phyloP scores from a whole-genome alignment of 257 asterid genomes.

The Pogostemon cablin region DNA sequence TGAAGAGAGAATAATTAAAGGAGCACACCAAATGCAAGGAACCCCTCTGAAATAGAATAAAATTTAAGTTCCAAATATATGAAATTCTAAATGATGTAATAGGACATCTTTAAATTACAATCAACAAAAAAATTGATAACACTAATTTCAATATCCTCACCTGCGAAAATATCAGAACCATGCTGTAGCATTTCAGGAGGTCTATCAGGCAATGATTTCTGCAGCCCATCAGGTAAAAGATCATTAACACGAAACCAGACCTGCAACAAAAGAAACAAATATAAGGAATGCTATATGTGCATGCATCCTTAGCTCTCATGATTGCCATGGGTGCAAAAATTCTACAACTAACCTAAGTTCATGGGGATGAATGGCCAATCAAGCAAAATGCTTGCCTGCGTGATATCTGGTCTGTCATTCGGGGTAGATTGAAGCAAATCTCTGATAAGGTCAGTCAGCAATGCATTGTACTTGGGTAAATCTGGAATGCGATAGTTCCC shows the following conservation, averaged over 20 bases:
- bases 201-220: slow-evolving; percentile 82
- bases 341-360: slow-evolving; percentile 85
- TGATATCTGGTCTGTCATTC: slow-evolving; percentile 90
- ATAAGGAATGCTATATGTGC: slow-evolving; percentile 40
- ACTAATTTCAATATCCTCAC: slow-evolving; percentile 41
- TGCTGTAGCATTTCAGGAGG: slow-evolving; percentile 73
- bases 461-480: slow-evolving; percentile 75
- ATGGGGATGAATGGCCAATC: slow-evolving; percentile 91
- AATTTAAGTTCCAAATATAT: slow-evolving; percentile 17
- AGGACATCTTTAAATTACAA: slow-evolving; percentile 12
- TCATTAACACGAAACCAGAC: slow-evolving; percentile 95
- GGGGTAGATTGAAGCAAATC: slow-evolving; percentile 93
- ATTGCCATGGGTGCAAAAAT: slow-evolving; percentile 56
- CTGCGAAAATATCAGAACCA: slow-evolving; percentile 57
- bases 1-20: slow-evolving; percentile 37
- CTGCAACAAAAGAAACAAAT: slow-evolving; percentile 48
- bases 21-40: slow-evolving; percentile 14
- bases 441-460: slow-evolving; percentile 69
- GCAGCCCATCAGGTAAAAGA: slow-evolving; percentile 76
- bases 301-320: slow-evolving; percentile 55
- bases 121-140: neutral
- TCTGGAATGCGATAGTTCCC: slow-evolving; percentile 97
- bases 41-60: neutral
- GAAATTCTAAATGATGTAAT: neutral
- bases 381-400: slow-evolving; percentile 98